Evolutionary conservation across 495 filamentous ascomycete genomes (phyloP), one percentile per base, ranked within the genome.

Genomic region (Daldinia caldariorum): DNA sequence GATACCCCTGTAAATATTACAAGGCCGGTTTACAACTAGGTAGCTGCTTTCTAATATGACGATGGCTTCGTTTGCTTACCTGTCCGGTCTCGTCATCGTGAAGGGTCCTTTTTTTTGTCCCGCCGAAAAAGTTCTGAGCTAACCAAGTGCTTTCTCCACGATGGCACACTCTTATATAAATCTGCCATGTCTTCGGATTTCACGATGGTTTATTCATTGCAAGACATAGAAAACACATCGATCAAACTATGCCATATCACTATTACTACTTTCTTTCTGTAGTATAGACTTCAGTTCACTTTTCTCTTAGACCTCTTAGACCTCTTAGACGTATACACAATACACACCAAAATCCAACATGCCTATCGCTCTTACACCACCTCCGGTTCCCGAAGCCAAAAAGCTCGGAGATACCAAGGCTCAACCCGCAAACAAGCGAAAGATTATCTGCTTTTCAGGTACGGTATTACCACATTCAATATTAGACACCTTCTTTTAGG

Each of bases 401-500:
- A 63, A 8, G 18, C 61, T 74, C 54, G 73, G 76, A 10, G 59
- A 76, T 49, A 53, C 68, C 31, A 58, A 59, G 31, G 61, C 61
- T 31, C 70, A 77, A 45, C 54, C 67, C n/a, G 10, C 54, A 12
- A 63, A 18, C 29, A 37, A 75, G 58, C 82, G 84, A 63, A 86
- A 85, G 74, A 85, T 86, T 50, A 81, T 87, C 64, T 84, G 82
- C 70, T 87, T 86, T 69, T 85, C 83, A 67, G 82, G 83, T 84
- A 81, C 32, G 79, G 55, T 50, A 51, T 22, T 51, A 9, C 26
- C 66, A 59, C 56, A 43, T 37, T 26, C 20, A 22, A 2, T 26
- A 26, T 1, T 26, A 3, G 26, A 31, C 26, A 34, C 32, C 45
- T 45, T 22, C 1, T n/a, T 55, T 51, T 53, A 50, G 10, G 10